phyloP scores from a whole-genome alignment of 2,329 filamentous ascomycete species.

The Microdochium trichocladiopsis region DNA sequence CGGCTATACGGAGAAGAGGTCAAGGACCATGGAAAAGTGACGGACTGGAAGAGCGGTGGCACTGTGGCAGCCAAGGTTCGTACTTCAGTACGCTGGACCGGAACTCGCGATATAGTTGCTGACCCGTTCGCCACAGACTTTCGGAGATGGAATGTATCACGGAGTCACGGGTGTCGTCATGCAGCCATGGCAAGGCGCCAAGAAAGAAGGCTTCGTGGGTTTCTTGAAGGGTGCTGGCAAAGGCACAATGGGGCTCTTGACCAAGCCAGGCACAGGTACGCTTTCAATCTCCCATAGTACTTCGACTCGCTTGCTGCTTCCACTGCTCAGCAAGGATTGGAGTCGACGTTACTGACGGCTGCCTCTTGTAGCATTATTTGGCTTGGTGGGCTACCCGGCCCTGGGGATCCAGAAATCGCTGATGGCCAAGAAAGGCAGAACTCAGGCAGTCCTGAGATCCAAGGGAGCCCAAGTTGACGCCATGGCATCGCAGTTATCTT shows the following conservation, averaged over 20 bases:
- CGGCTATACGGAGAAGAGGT: conserved; percentile 26
- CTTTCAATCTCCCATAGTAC: background rate
- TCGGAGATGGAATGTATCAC: conserved; percentile 16
- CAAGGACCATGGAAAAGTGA: conserved; percentile 20
- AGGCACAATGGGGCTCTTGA: conserved; percentile 15
- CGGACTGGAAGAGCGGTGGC: conserved; percentile 22
- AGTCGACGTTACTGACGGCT: background rate
- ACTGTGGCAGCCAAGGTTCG: conserved; percentile 18
- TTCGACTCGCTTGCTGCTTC: background rate
- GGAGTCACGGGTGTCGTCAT: conserved; percentile 21
- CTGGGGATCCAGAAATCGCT: conserved; percentile 24
- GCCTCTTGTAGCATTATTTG: conserved; percentile 10
- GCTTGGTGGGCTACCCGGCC: conserved; percentile 21
- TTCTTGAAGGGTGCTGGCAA: conserved; percentile 24
- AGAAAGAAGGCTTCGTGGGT: conserved; percentile 21
- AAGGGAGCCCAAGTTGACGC: conserved; percentile 1
- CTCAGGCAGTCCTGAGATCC: conserved; percentile 7
- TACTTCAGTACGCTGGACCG: conserved; percentile 1
- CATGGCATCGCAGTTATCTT: background rate
- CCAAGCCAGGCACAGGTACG: conserved; percentile 17
- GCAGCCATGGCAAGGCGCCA: conserved; percentile 20
- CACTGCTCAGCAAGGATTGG: background rate
- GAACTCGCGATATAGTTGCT: background rate
- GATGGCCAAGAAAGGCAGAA: conserved; percentile 19
- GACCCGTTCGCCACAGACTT: background rate